Conservation (phyloP, 2,329 filamentous ascomycete genomes). For the Aphanocladium album region DNA sequence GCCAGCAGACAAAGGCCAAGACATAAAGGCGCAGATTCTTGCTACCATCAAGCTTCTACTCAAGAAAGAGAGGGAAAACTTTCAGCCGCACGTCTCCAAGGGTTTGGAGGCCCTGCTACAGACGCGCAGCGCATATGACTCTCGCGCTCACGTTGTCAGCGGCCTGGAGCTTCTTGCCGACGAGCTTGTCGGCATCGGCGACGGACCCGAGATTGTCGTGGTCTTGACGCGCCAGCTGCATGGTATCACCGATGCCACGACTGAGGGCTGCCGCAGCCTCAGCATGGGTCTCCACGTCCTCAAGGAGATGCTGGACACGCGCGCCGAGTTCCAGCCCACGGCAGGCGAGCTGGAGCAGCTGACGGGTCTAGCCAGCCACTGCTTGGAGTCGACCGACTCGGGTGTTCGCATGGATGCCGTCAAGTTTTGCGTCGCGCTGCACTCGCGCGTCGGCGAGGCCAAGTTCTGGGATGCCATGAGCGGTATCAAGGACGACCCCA, state of each 20-base stretch:
- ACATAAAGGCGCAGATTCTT: slow-evolving; percentile 69
- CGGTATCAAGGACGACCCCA: slow-evolving; percentile 62
- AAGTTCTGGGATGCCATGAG: slow-evolving; percentile 65
- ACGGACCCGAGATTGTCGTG: slow-evolving; percentile 54
- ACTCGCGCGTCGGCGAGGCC: slow-evolving; percentile 54
- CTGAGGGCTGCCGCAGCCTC: slow-evolving; percentile 47
- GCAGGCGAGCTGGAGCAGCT: slow-evolving; percentile 49
- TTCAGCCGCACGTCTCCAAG: slow-evolving; percentile 61
- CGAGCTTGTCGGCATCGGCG: slow-evolving; percentile 63
- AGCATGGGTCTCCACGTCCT: slow-evolving; percentile 62
- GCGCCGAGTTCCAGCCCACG: slow-evolving; percentile 42
- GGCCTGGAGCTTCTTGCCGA: slow-evolving; percentile 70
- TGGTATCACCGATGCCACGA: slow-evolving; percentile 33
- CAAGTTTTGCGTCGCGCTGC: slow-evolving; percentile 69
- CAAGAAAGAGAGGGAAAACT: slow-evolving; percentile 59
- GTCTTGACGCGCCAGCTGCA: slow-evolving; percentile 48
- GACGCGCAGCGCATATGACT: slow-evolving; percentile 62
- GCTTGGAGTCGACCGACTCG: slow-evolving; percentile 56
- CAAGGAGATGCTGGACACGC: slow-evolving; percentile 51
- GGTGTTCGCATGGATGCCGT: slow-evolving; percentile 71
- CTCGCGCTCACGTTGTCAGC: slow-evolving; percentile 64
- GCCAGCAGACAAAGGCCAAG: slow-evolving; percentile 60
- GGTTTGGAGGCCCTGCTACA: slow-evolving; percentile 63
- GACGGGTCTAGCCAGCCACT: slow-evolving; percentile 47
- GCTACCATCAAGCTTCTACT: slow-evolving; percentile 70